These are phyloP conservation scores for Phlyctochytrium bullatum DNA, from an alignment of 192 early-diverging fungal genomes.

Conservation along the genomic window DNA sequence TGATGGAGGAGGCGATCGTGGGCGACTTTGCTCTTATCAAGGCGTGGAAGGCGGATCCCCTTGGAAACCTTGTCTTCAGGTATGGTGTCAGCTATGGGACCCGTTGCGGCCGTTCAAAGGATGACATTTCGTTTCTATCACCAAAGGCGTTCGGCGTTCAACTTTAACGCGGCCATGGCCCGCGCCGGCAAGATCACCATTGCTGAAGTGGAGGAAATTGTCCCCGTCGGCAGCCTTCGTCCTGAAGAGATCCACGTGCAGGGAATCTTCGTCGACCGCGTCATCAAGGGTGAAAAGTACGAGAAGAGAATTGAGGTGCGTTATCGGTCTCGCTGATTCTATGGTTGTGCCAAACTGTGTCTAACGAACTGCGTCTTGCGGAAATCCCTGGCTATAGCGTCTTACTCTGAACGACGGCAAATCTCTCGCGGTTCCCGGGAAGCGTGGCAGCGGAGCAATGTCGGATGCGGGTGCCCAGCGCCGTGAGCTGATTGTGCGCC, in stretches of 20 bases:
- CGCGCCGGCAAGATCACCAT: constrained; percentile 72
- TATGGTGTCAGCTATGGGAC: too few relatives aligned
- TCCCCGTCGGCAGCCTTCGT: constrained; percentile 62
- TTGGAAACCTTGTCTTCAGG: constrained; percentile 71
- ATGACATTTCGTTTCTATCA: background rate
- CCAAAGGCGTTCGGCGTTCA: constrained; percentile 63
- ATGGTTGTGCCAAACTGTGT: too few relatives aligned
- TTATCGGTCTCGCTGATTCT: too few relatives aligned
- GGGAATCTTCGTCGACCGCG: constrained; percentile 70
- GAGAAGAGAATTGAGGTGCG: constrained; percentile 72
- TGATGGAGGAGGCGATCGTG: constrained; percentile 75
- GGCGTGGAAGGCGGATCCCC: constrained; percentile 81
- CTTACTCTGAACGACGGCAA: constrained; percentile 31
- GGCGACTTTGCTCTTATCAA: constrained; percentile 77
- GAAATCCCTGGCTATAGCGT: constrained; percentile 1
- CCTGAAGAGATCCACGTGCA: constrained; percentile 73
- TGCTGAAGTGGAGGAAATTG: constrained; percentile 79
- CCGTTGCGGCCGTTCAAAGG: background rate
- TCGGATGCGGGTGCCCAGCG: constrained; percentile 25
- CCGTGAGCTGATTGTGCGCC: constrained; percentile 68
- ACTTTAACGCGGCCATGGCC: constrained; percentile 78
- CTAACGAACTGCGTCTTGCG: background rate
- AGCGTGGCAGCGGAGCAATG: constrained; percentile 12
- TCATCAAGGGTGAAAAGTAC: constrained; percentile 67
- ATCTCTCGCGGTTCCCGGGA: constrained; percentile 20